Evolutionary conservation across 2,329 filamentous ascomycete species (phyloP), one percentile per base, ranked within the genome.

Genomic region (Claviceps monticola): DNA sequence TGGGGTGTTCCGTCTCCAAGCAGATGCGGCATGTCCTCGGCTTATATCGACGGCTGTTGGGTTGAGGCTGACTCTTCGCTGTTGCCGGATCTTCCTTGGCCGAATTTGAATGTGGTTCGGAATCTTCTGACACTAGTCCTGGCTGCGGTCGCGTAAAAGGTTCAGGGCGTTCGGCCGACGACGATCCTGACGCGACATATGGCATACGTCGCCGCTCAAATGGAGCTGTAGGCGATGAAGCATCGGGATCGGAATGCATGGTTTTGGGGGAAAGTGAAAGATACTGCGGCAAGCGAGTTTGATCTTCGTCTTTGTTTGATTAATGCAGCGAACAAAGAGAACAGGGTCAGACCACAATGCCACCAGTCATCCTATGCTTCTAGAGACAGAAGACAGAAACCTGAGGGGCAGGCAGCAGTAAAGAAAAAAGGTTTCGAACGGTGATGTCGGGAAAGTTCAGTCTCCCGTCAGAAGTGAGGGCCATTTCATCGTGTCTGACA

Each of bases 21-120:
- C 91, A 97, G 57, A 97, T 96, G 53, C 91, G 84, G 68, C 91
- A 97, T 55, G 81, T 85, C 57, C 88, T 78, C 26, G 85, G 76
- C 39, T 79, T 78, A 65, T 87, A 91, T 55, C 79, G 77, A 48
- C 63, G 57, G 6, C 51, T 51, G 14, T 52, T 53, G 38, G 56
- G 51, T 6, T 46, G 49, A 44, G 53, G 34, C 55, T 44, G 55
- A 36, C 58, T 51, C n/a, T 53, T 51, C 23, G 58, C 37, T 9
- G 29, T 34, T 34, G 19, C 48, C 9, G 51, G 46, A 17, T 52
- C 48, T 38, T 53, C 46, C 39, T 48, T 34, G 26, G 47, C n/a
- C 7, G 38, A 11, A 41, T 26, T 21, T 16, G 49, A 42, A 37
- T 14, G 46, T 6, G 51, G 21, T n/a, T 38, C 17, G 5, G 23